Evolutionary conservation across 176 grass and related monocot species (phyloP).

Genomic region (Oryza meyeriana): DNA sequence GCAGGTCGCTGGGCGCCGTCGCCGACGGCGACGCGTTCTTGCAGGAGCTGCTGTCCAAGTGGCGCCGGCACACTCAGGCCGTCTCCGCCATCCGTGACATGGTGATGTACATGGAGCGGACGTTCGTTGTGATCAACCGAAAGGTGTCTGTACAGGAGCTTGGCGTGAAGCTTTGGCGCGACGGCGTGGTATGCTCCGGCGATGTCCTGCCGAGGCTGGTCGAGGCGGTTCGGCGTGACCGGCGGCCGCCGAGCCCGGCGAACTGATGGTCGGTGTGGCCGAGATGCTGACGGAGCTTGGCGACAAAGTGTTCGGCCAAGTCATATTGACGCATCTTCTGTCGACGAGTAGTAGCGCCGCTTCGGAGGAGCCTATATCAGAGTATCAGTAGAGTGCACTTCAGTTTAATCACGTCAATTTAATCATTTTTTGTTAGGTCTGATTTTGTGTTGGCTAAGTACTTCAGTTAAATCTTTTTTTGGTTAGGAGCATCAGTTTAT

Average conservation of each 20-base stretch:
- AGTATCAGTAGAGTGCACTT: no score
- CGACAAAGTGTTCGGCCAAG: not conserved
- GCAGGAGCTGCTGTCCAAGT: conserved; percentile 27
- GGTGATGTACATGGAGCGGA: conserved; percentile 24
- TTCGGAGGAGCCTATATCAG: no score
- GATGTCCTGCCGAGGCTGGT: conserved; percentile 16
- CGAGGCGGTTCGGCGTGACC: not conserved
- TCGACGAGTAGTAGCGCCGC: no score
- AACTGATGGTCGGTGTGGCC: not conserved
- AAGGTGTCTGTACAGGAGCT: conserved; percentile 23
- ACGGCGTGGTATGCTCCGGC: not conserved
- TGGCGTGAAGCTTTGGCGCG: conserved; percentile 10
- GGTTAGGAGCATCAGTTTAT: no score
- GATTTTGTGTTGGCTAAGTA: no score
- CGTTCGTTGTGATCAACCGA: not conserved
- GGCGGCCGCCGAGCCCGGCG: not conserved
- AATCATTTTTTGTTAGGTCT: no score
- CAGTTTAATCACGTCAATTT: no score
- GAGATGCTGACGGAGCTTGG: conserved; percentile 21
- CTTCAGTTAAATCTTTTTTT: no score
- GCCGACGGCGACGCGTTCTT: not conserved
- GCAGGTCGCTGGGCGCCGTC: not conserved
- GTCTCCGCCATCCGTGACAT: not conserved
- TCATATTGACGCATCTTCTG: not conserved
- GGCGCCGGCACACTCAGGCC: conserved; percentile 15